Evolutionary conservation across 495 filamentous ascomycete species (phyloP).

Genomic region (Usnea hakonensis): DNA sequence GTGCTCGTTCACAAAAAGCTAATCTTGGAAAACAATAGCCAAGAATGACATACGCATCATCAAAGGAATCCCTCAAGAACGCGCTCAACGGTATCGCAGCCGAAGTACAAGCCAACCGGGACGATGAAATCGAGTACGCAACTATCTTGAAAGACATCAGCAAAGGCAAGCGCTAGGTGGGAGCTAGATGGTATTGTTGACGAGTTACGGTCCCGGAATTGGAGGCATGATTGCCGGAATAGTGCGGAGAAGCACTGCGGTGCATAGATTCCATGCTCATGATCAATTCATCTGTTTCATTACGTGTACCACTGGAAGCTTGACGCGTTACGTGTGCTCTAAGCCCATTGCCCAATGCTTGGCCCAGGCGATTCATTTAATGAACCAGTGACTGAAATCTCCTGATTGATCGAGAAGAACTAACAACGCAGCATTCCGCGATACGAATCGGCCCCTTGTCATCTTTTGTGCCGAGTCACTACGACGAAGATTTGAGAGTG

Average conservation of each 20-base stretch:
- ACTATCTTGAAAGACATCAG: slow-evolving; percentile 68
- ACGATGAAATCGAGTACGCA: slow-evolving; percentile 80
- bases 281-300: not conserved
- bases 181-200: not conserved
- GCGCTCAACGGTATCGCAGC: slow-evolving; percentile 68
- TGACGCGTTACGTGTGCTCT: not conserved
- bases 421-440: too few relatives aligned
- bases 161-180: slow-evolving; percentile 52
- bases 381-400: too few relatives aligned
- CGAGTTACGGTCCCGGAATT: not conserved
- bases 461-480: too few relatives aligned
- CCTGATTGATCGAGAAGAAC: too few relatives aligned
- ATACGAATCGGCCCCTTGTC: too few relatives aligned
- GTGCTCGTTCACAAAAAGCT: slow-evolving; percentile 21
- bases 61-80: slow-evolving; percentile 85
- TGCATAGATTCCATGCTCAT: slow-evolving; percentile 11
- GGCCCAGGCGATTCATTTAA: too few relatives aligned
- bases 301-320: not conserved
- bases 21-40: slow-evolving; percentile 39
- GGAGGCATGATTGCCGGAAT: not conserved
- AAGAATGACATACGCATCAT: slow-evolving; percentile 96
- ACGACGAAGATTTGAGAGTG: too few relatives aligned
- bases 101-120: slow-evolving; percentile 91
- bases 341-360: not conserved
- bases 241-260: not conserved